phyloP scores from a whole-genome alignment of 768 basidiomycete species.

The Boletus sp. region DNA sequence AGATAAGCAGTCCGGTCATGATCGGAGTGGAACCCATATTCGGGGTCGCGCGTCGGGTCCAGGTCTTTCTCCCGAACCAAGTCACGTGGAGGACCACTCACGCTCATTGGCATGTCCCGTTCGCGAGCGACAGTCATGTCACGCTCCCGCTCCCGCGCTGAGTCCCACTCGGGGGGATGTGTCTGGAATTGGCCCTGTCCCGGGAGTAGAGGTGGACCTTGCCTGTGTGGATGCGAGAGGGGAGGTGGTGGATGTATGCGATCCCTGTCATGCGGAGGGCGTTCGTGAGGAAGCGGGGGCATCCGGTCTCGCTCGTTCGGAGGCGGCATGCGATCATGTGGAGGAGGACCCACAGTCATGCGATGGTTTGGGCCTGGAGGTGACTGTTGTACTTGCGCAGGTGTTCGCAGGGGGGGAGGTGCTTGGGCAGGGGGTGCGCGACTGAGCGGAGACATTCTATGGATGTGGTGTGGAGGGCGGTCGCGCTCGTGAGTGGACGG shows the following conservation, averaged over 20 bases:
- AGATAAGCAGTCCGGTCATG: conserved; percentile 21
- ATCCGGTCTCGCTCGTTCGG: conserved; percentile 28
- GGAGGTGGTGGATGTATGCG: conserved; percentile 30
- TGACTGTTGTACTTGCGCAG: conserved; percentile 20
- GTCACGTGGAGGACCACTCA: conserved; percentile 25
- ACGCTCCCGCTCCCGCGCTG: conserved; percentile 24
- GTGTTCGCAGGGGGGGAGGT: conserved; percentile 12
- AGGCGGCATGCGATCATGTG: conserved; percentile 25
- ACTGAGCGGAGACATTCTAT: conserved; percentile 24
- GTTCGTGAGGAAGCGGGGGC: conserved; percentile 23
- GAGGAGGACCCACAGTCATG: conserved; percentile 15
- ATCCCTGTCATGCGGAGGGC: conserved; percentile 22
- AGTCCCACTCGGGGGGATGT: conserved; percentile 30
- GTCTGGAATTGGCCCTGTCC: conserved; percentile 34
- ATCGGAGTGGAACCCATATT: conserved; percentile 22
- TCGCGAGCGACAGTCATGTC: conserved; percentile 21
- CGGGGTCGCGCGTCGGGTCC: conserved; percentile 26
- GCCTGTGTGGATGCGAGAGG: conserved; percentile 21
- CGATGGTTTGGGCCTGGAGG: conserved; percentile 26
- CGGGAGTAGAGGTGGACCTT: conserved; percentile 20
- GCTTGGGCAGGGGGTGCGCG: conserved; percentile 21
- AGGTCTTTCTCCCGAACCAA: conserved; percentile 22
- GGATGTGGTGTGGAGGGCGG: conserved; percentile 21
- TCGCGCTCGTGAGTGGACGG: conserved; percentile 28
- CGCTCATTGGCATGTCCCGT: conserved; percentile 18